These are phyloP conservation scores for Fusarium acutatum DNA, from an alignment of 2,329 filamentous ascomycete genomes.

Conservation along the genomic window DNA sequence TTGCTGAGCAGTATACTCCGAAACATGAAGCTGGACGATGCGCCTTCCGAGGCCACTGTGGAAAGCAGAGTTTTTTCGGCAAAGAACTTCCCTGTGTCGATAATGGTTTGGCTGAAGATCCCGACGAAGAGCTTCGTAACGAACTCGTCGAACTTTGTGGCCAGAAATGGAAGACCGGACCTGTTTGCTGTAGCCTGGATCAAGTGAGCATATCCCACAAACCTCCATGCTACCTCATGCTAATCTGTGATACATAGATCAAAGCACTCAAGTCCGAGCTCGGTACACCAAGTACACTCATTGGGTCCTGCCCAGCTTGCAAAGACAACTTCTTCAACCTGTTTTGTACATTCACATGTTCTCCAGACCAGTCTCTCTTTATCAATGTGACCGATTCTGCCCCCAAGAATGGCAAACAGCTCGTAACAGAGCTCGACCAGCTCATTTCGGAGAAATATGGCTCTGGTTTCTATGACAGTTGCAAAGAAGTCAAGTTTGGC, in stretches of 20 bases:
- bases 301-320: conserved; percentile 94
- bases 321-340: conserved; percentile 98
- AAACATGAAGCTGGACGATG: conserved; percentile 89
- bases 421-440: conserved; percentile 93
- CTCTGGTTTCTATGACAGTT: conserved; percentile 91
- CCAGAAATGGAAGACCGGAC: conserved; percentile 81
- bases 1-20: conserved; percentile 53
- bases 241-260: conserved; percentile 60
- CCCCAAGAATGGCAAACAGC: conserved; percentile 63
- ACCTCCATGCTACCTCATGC: neutral
- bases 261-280: conserved; percentile 84
- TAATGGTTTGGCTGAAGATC: conserved; percentile 82
- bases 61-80: conserved; percentile 89
- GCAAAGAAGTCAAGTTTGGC: conserved; percentile 98
- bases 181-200: conserved; percentile 84
- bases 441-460: conserved; percentile 86
- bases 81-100: conserved; percentile 91
- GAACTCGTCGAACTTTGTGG: conserved; percentile 89
- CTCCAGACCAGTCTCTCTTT: conserved; percentile 94
- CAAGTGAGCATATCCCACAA: conserved; percentile 66
- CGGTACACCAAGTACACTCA: conserved; percentile 85
- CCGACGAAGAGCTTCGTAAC: conserved; percentile 74
- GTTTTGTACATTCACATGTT: conserved; percentile 98
- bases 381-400: conserved; percentile 86
- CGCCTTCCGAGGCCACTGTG: conserved; percentile 90